Percentiles rank a stretch among this genome's conserved stretches.
Evolutionary conservation across 805 yeast genomes (phyloP).

Genomic region (Yamadazyma phyllophila): DNA sequence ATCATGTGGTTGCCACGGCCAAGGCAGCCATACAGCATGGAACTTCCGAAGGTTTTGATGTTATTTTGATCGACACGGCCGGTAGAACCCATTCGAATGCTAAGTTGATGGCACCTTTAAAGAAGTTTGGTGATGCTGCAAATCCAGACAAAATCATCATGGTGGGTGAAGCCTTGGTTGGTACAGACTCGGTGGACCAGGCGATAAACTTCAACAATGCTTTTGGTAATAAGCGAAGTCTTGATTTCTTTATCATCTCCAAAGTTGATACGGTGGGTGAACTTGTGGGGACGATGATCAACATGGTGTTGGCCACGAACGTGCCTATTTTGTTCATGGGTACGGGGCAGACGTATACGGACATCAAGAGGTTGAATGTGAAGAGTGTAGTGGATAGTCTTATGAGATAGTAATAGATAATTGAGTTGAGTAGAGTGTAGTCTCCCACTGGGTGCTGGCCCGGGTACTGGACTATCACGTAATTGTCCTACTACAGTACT

Average conservation of each 20-base stretch:
- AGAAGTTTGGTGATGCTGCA: constrained; percentile 93
- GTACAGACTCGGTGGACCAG: constrained; percentile 95
- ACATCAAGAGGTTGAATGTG: constrained; percentile 83
- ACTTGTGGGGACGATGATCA: constrained; percentile 93
- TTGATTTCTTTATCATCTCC: constrained; percentile 89
- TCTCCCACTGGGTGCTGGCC: too few relatives aligned
- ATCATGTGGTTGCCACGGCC: constrained; percentile 88
- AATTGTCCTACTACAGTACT: too few relatives aligned
- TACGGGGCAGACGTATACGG: constrained; percentile 96
- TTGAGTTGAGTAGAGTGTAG: too few relatives aligned
- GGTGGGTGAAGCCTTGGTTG: constrained; percentile 98
- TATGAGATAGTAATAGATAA: constrained; percentile 40
- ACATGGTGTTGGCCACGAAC: constrained; percentile 94
- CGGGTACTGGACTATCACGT: too few relatives aligned
- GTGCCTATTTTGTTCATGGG: constrained; percentile 96
- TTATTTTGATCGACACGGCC: constrained; percentile 93
- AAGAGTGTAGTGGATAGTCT: constrained; percentile 88
- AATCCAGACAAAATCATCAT: constrained; percentile 93
- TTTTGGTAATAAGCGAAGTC: constrained; percentile 74
- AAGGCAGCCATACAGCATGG: constrained; percentile 86
- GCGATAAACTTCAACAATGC: constrained; percentile 92
- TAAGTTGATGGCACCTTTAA: constrained; percentile 90
- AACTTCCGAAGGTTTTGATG: constrained; percentile 64
- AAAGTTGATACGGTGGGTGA: constrained; percentile 98
- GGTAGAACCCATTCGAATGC: constrained; percentile 97